Conservation (phyloP, 805 yeast genomes). For the Candida alai region DNA sequence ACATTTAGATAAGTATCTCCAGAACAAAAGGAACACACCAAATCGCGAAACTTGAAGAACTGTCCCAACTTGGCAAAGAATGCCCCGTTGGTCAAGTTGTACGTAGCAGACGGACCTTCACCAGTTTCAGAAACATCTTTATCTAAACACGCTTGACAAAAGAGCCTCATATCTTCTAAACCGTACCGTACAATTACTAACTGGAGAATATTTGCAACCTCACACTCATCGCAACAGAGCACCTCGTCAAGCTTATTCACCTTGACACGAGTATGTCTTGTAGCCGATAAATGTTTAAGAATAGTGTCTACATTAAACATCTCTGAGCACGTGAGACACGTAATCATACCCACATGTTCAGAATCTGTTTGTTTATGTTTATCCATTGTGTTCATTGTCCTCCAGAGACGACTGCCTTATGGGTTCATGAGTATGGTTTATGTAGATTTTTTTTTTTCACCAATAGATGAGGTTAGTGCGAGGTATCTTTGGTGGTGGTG, state of each 20-base stretch:
- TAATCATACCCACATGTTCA: too few relatives aligned
- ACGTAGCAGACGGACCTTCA: slow-evolving; percentile 47
- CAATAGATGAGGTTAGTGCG: too few relatives aligned
- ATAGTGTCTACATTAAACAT: slow-evolving; percentile 33
- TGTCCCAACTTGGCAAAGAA: slow-evolving; percentile 45
- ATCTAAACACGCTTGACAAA: slow-evolving; percentile 44
- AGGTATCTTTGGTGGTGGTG: too few relatives aligned
- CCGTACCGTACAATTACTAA: slow-evolving; percentile 50
- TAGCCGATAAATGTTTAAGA: slow-evolving; percentile 48
- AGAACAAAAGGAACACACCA: slow-evolving; percentile 45
- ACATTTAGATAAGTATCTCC: slow-evolving; percentile 40
- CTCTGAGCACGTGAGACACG: slow-evolving; percentile 46
- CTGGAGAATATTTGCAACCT: slow-evolving; percentile 50
- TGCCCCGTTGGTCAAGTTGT: slow-evolving; percentile 53
- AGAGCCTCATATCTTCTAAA: slow-evolving; percentile 49
- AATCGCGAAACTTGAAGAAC: slow-evolving; percentile 48
- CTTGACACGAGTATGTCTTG: slow-evolving; percentile 49
- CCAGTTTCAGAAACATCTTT: slow-evolving; percentile 23
- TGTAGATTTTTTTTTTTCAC: too few relatives aligned
- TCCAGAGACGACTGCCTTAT: too few relatives aligned
- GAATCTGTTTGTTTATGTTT: too few relatives aligned
- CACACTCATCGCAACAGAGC: slow-evolving; percentile 55
- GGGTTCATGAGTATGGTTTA: too few relatives aligned
- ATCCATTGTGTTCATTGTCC: too few relatives aligned
- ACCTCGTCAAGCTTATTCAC: slow-evolving; percentile 34